These are phyloP conservation scores for Diaporthe longicolla DNA, from an alignment of 2,329 filamentous ascomycete species.

Conservation along the genomic window DNA sequence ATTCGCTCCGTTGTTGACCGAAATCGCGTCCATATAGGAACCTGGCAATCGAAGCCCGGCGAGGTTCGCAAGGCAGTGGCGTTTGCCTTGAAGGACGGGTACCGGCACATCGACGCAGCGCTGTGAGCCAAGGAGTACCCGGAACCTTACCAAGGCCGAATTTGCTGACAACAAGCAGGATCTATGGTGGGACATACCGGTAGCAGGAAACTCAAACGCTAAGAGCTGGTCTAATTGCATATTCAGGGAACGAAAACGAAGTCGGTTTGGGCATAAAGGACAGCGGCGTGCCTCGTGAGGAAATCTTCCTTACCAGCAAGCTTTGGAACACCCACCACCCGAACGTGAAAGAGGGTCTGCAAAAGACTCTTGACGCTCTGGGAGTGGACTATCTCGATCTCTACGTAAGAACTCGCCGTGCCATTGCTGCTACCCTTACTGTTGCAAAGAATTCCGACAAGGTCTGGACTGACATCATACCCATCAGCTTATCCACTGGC, in stretches of 20 bases:
- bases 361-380: constrained; percentile 59
- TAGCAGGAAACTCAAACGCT: constrained; percentile 47
- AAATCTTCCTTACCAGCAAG: constrained; percentile 72
- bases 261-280: constrained; percentile 63
- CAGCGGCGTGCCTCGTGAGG: constrained; percentile 59
- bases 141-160: neutral
- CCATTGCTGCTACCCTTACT: neutral
- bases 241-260: constrained; percentile 62
- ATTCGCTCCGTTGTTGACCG: neutral
- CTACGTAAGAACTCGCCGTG: constrained; percentile 48
- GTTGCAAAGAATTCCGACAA: neutral
- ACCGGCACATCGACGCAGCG: constrained; percentile 69
- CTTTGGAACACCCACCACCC: constrained; percentile 73
- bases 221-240: neutral
- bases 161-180: constrained; percentile 29
- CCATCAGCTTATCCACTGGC: constrained; percentile 8
- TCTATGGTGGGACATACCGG: neutral
- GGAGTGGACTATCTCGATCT: constrained; percentile 63
- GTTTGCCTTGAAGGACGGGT: constrained; percentile 65
- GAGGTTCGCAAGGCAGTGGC: constrained; percentile 71
- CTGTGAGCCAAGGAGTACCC: neutral
- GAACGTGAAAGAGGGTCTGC: constrained; percentile 60
- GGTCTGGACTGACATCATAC: neutral
- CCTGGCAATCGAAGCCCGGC: constrained; percentile 71
- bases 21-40: constrained; percentile 54